phyloP scores from a whole-genome alignment of 495 filamentous ascomycete species.

The Aspergillus coremiiformis region DNA sequence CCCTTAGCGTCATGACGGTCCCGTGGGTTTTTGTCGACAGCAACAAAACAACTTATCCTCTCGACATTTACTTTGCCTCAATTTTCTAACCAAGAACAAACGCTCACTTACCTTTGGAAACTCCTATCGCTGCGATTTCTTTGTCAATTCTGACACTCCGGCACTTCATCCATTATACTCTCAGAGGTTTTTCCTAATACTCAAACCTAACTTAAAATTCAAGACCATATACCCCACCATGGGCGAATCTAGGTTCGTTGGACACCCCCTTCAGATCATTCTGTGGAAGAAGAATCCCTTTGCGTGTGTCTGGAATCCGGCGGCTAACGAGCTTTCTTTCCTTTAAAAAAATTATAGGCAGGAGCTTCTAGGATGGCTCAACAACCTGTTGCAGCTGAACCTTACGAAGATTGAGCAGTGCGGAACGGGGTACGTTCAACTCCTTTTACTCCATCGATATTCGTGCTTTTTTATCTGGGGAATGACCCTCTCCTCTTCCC shows the following conservation, averaged over 20 bases:
- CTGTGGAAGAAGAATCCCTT: conserved; percentile 6
- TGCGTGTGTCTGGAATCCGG: not conserved
- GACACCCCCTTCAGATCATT: conserved; percentile 11
- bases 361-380: conserved; percentile 93
- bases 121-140: conserved; percentile 10
- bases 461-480: not conserved
- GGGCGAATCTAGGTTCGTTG: conserved; percentile 48
- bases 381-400: conserved; percentile 94
- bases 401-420: conserved; percentile 98
- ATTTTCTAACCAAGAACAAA: conserved; percentile 24
- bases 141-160: not conserved
- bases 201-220: not conserved
- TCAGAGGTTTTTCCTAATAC: not conserved
- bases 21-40: conserved; percentile 37
- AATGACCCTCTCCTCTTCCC: not conserved
- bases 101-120: conserved; percentile 12
- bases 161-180: not conserved
- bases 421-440: conserved; percentile 79
- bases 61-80: conserved; percentile 20
- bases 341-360: conserved; percentile 55
- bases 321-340: no score
- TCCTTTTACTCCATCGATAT: conserved; percentile 19
- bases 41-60: conserved; percentile 38
- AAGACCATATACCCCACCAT: conserved; percentile 37
- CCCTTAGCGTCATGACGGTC: conserved; percentile 26